Evolutionary conservation across 1,284 basidiomycete genomes (phyloP), one percentile per base, ranked within the genome.

Genomic region (Heterobasidion parviporum): DNA sequence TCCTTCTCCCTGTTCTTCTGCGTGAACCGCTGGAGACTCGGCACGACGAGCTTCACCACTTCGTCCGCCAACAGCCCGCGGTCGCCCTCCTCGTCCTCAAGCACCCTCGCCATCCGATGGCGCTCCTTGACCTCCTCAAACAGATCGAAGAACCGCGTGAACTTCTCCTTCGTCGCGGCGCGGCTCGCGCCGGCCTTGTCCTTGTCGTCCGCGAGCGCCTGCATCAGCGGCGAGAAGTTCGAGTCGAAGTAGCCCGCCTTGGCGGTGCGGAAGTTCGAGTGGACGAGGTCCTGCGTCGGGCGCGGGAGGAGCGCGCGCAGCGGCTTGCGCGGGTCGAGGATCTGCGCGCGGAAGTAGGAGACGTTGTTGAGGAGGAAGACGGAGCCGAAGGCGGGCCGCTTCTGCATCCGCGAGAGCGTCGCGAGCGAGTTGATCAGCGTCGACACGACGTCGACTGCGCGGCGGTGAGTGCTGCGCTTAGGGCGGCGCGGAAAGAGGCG

Each of bases 241-340:
- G 85, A 76, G 57, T 91, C 87, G 59, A 90, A 89, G 69, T 92
- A 92, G 2, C 76, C 84, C 8, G 88, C 87, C 68, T 89, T 89
- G 48, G 88, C 85, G 0, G 82, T 88, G 47, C 88, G 81, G 70
- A 82, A 88, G 61, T 79, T 81, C 6, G 82, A 85, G 60, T 81
- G 78, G 33, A 91, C 74, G 14, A 75, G 61, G 45, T 88, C 85
- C 50, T 78, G 72, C 0, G 85, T 76, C 0, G 82, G 79, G 47
- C 77, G 77, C 6, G 86, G 81, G 47, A 91, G 69, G 12, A 89
- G 67, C 7, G 73, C 66, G 5, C 68, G 62, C 0, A 83, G 68
- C 2, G 71, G 69, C 1, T 76, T 70, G 12, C 68, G 67, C 0
- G 84, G 81, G 43, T 74, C 69, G 33, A 89, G 67, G 34, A 89